These are phyloP conservation scores for Ophiosphaerella korrae DNA, from an alignment of 2,329 filamentous ascomycete genomes.

Conservation along the genomic window DNA sequence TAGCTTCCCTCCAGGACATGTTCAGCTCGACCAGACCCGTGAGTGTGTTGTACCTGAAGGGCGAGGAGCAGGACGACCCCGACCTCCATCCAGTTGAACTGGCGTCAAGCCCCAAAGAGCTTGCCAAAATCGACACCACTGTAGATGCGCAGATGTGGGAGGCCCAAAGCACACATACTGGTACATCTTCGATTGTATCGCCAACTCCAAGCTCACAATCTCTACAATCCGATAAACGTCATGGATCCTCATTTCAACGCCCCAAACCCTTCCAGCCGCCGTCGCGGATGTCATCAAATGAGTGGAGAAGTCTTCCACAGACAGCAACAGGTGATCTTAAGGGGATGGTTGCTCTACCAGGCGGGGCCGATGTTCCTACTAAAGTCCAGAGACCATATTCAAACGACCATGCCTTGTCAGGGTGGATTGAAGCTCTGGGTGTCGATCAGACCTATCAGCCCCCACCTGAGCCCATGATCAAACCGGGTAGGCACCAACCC, in stretches of 20 bases:
- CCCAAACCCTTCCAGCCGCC: conserved; percentile 50
- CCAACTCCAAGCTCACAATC: conserved; percentile 57
- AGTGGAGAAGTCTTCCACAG: conserved; percentile 65
- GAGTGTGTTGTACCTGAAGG: conserved; percentile 77
- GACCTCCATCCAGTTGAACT: conserved; percentile 78
- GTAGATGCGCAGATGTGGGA: conserved; percentile 55
- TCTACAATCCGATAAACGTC: conserved; percentile 47
- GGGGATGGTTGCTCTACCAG: conserved; percentile 48
- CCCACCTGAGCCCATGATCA: conserved; percentile 71
- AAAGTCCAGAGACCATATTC: conserved; percentile 63
- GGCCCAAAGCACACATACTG: conserved; percentile 58
- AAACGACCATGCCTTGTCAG: conserved; percentile 69
- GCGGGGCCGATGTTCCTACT: conserved; percentile 57
- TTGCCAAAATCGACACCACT: conserved; percentile 57
- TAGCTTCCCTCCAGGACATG: conserved; percentile 83
- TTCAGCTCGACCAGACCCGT: conserved; percentile 81
- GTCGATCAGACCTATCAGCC: conserved; percentile 87
- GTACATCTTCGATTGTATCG: conserved; percentile 59
- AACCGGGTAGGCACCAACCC: conserved; percentile 57
- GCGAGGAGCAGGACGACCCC: conserved; percentile 78
- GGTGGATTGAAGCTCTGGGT: conserved; percentile 89
- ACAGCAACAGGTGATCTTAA: conserved; percentile 58
- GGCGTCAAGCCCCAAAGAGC: conserved; percentile 67
- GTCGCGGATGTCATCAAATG: conserved; percentile 53
- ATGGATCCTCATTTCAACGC: conserved; percentile 52